Base-by-base conservation (phyloP, 345 rosid species). In the Pugionium dolabratum region DNA sequence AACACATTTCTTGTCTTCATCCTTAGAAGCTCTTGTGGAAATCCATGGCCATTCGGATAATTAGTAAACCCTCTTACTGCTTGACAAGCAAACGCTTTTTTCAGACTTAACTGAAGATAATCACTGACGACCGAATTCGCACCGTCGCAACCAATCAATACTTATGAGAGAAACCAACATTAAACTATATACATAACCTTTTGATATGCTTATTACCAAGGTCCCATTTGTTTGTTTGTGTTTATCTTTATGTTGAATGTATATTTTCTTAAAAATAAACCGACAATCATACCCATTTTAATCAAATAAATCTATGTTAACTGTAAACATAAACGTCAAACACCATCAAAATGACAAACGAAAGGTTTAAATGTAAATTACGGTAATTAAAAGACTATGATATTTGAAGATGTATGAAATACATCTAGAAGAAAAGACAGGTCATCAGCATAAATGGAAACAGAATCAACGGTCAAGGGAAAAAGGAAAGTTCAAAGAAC, bases 91-190 rank as follows among this genome's bases (percentile, higher is more conserved):
- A 82, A 78, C 25, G 67, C 52, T 45, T 72, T 80, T n/a, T 54
- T 60, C 0, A 81, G 75, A 6, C 50, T 54, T 67, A 83, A 55
- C n/a, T 31, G 52, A 4, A 87, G 64, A 42, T 67, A 83, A 26
- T 82, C 74, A 9, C 82, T 76, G 1, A 85, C 81, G 0, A 76
- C 7, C 0, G 86, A 85, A 37, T 83, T 74, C 5, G 74, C 77
- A 32, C 94, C 88, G 18, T 87, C 94, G 7, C 88, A 85, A 33
- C 82, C 90, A 10, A 82, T 80, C 72, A 85, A 54, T 51, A 75
- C 69, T 77, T 80, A 54, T 28, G 9, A 2, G 45, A 51, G 10
- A 33, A 42, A 42, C 34, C 4, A 31, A 32, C 7, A 42, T 52
- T 60, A 50, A 18, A 50, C 52, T 50, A 59, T 57, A 36, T 18